Conservation (phyloP, 2,329 filamentous ascomycete genomes). For the Xylariaceae sp. region DNA sequence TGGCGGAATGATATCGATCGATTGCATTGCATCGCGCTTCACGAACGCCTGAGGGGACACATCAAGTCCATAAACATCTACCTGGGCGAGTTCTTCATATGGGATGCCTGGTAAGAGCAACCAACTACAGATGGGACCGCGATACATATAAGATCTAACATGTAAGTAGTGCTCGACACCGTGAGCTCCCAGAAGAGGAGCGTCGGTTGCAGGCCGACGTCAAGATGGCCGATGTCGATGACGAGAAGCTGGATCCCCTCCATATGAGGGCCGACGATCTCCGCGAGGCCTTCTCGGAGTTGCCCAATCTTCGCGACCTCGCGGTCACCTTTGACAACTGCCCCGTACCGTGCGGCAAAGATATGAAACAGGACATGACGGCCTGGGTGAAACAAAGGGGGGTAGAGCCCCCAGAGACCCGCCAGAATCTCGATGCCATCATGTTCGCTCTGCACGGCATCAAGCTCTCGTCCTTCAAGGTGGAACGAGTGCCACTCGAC, state of each 20-base stretch:
- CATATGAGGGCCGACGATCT: constrained; percentile 33
- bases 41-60: constrained; percentile 36
- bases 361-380: constrained; percentile 34
- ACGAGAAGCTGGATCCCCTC: constrained; percentile 32
- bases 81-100: constrained; percentile 38
- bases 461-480: constrained; percentile 33
- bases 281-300: constrained; percentile 34
- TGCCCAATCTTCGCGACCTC: constrained; percentile 37
- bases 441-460: constrained; percentile 35
- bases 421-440: constrained; percentile 36
- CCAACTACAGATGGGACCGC: too few species aligned
- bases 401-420: constrained; percentile 34
- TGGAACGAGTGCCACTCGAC: constrained; percentile 41
- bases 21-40: constrained; percentile 39
- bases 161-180: constrained; percentile 32
- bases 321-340: constrained; percentile 38
- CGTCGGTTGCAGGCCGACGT: constrained; percentile 34
- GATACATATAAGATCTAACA: constrained; percentile 8
- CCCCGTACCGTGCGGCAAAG: constrained; percentile 33
- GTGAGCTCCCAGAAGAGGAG: constrained; percentile 32
- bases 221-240: constrained; percentile 32
- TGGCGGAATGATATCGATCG: constrained; percentile 42
- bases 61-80: constrained; percentile 42
- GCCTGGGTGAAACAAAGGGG: constrained; percentile 36
- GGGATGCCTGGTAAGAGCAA: constrained; percentile 33